Evolutionary conservation across 495 filamentous ascomycete species (phyloP).

Genomic region (Durotheca rogersii): DNA sequence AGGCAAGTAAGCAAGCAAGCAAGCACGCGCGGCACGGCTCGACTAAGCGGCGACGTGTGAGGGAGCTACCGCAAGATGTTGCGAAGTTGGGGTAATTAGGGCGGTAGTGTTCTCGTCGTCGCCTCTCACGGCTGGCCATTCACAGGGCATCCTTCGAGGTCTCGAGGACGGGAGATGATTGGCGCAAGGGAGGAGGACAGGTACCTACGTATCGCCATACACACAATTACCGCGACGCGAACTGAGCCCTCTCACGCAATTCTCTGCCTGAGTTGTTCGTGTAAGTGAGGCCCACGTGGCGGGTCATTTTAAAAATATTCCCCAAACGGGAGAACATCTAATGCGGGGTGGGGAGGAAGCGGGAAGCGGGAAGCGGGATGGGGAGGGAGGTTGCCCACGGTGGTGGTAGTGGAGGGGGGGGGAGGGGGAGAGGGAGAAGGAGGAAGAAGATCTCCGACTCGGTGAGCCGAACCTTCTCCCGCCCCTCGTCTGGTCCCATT

Average conservation of each 20-base stretch:
- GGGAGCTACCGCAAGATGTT: not conserved
- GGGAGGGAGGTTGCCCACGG: no score
- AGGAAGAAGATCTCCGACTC: not conserved
- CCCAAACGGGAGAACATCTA: conserved; percentile 6
- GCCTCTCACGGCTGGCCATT: not conserved
- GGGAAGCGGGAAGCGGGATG: not conserved
- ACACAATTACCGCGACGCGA: no score
- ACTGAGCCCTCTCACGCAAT: no score
- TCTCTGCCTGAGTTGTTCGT: no score
- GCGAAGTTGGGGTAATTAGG: no score
- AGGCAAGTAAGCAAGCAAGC: not conserved
- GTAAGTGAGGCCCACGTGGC: conserved; percentile 26
- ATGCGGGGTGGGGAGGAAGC: conserved; percentile 4
- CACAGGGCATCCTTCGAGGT: not conserved
- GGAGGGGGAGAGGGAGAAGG: not conserved
- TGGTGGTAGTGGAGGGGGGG: not conserved
- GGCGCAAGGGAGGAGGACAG: not conserved
- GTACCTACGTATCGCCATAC: not conserved
- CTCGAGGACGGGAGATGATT: no score
- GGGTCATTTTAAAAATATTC: conserved; percentile 3
- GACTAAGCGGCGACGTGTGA: not conserved
- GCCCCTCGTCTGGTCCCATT: conserved; percentile 1
- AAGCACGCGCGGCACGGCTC: not conserved
- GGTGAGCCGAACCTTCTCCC: no score
- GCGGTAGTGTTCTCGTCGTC: not conserved